Conservation (phyloP, 176 grass and related monocot genomes). For the Oryza australiensis region DNA sequence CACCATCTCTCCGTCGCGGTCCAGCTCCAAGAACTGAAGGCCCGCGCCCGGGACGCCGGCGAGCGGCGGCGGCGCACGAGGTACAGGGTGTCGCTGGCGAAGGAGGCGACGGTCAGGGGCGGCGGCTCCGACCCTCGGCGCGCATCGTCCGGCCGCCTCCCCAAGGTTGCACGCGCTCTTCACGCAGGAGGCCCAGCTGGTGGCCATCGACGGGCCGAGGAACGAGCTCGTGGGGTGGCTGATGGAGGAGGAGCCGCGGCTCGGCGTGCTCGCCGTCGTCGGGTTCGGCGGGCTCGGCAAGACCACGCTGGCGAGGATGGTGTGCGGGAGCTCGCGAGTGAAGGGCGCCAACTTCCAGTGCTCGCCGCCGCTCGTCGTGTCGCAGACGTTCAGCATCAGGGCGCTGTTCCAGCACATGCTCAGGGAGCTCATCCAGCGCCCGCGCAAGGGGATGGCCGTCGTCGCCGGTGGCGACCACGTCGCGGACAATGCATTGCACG, state of each 20-base stretch:
- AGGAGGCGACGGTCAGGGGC: neutral
- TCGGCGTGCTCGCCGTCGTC: conserved; percentile 37
- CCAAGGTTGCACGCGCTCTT: conserved; percentile 33
- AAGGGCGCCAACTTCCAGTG: conserved; percentile 31
- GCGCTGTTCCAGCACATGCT: conserved; percentile 39
- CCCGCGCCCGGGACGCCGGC: conserved; percentile 17
- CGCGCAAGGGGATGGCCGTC: neutral
- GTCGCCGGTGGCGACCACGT: neutral
- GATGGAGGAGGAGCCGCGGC: conserved; percentile 18
- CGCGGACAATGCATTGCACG: conserved; percentile 8
- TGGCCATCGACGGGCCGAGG: conserved; percentile 37
- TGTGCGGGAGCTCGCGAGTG: conserved; percentile 27
- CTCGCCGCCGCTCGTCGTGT: conserved; percentile 32
- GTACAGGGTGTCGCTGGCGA: conserved; percentile 5
- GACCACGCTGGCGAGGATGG: conserved; percentile 39
- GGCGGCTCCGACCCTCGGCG: neutral
- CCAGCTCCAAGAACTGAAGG: conserved; percentile 29
- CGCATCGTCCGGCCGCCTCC: neutral
- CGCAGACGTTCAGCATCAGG: conserved; percentile 33
- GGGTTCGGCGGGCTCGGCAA: conserved; percentile 38
- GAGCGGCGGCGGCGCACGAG: conserved; percentile 18
- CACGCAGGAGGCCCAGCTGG: conserved; percentile 40
- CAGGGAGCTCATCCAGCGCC: conserved; percentile 24
- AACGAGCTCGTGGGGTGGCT: conserved; percentile 30
- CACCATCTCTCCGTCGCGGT: neutral